Conservation (phyloP, 306 rosid species). For the Ochetophila trinervis region DNA sequence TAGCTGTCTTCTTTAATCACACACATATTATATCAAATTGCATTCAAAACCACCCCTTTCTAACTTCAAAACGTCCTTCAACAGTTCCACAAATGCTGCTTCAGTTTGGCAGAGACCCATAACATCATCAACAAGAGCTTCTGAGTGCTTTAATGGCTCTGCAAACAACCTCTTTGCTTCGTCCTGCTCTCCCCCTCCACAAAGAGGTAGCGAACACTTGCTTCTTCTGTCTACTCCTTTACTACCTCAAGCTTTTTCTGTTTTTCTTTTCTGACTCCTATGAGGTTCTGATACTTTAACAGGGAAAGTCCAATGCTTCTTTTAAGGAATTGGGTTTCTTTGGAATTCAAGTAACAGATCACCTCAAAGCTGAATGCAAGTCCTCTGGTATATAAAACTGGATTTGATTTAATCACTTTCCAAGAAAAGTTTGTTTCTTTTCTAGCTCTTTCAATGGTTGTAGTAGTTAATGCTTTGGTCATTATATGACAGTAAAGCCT, state of each 20-base stretch:
- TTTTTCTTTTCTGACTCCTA: too few species aligned
- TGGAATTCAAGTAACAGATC: constrained; percentile 20
- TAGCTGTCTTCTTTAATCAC: not conserved
- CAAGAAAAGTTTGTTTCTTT: not conserved
- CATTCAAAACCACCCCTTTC: too few species aligned
- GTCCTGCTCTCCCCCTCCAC: constrained; percentile 12
- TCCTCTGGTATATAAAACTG: constrained; percentile 14
- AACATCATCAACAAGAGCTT: not conserved
- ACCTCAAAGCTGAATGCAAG: constrained; percentile 9
- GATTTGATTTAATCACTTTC: not conserved
- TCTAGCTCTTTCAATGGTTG: not conserved
- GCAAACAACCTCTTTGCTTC: constrained; percentile 19
- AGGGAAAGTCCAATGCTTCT: constrained; percentile 21
- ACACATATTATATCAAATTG: not conserved
- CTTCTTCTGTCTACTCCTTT: not conserved
- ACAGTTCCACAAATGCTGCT: not conserved
- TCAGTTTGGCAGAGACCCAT: not conserved
- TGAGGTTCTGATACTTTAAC: not conserved
- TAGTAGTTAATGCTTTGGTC: too few species aligned
- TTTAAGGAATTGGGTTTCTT: constrained; percentile 21
- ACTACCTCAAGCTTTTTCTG: not conserved
- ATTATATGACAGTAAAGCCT: too few species aligned
- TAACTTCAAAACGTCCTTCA: not conserved
- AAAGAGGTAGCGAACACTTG: constrained; percentile 17
- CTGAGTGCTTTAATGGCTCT: constrained; percentile 23